These are phyloP conservation scores for Hemisphaericaspora lyxosophila DNA, from an alignment of 1,139 yeast species.

Conservation along the genomic window DNA sequence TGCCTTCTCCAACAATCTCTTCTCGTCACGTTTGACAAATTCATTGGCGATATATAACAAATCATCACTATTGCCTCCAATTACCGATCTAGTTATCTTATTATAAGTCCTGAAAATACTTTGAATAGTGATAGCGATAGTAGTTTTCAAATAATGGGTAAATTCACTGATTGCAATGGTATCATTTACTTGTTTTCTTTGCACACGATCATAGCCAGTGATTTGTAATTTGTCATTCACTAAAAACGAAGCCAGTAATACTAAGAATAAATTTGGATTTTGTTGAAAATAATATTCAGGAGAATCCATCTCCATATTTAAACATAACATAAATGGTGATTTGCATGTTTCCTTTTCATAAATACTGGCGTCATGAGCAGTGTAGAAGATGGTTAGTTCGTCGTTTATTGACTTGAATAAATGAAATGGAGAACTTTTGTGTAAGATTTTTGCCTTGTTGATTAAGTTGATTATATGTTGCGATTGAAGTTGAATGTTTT, in stretches of 20 bases:
- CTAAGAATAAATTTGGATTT: conserved; percentile 25
- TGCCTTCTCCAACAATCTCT: conserved; percentile 6
- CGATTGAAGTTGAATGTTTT: conserved; percentile 9
- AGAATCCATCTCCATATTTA: conserved; percentile 46
- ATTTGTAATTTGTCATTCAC: conserved; percentile 30
- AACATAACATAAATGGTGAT: conserved; percentile 63
- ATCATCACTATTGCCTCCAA: conserved; percentile 23
- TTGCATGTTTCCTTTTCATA: conserved; percentile 60
- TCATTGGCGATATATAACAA: conserved; percentile 21
- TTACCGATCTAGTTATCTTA: conserved; percentile 23
- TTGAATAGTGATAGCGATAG: conserved; percentile 21
- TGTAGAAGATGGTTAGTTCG: conserved; percentile 54
- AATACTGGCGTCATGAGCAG: conserved; percentile 72
- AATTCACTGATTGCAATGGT: conserved; percentile 24
- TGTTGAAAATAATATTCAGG: conserved; percentile 24
- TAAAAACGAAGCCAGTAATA: conserved; percentile 30
- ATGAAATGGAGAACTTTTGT: conserved; percentile 84
- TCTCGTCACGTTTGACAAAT: conserved; percentile 11
- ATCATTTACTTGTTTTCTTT: conserved; percentile 25
- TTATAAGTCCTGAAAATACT: conserved; percentile 24
- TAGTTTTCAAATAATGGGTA: conserved; percentile 21
- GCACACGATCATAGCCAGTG: conserved; percentile 27
- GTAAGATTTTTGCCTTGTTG: conserved; percentile 74
- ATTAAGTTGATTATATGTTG: conserved; percentile 56
- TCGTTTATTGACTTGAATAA: conserved; percentile 52